Percentiles rank a stretch among this genome's conserved stretches.
These are phyloP conservation scores for Penicillium concentricum DNA, from an alignment of 2,329 filamentous ascomycete species.

Conservation along the genomic window DNA sequence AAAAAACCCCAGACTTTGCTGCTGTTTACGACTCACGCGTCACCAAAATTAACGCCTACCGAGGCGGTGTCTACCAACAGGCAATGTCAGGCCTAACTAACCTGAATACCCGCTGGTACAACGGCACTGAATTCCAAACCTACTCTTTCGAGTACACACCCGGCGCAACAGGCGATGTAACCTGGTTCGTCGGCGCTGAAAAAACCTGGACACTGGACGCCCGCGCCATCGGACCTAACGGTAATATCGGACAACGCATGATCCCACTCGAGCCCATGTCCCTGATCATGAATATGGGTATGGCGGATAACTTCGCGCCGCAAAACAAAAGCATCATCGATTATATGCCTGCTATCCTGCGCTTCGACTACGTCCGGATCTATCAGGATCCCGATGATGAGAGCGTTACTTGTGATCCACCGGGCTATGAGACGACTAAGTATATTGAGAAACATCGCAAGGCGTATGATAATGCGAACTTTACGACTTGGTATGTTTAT, in stretches of 20 bases:
- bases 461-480: slow-evolving; percentile 63
- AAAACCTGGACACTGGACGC: slow-evolving; percentile 64
- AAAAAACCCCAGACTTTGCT: slow-evolving; percentile 51
- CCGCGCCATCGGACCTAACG: slow-evolving; percentile 63
- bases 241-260: slow-evolving; percentile 65
- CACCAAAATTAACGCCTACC: slow-evolving; percentile 60
- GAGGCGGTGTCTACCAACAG: slow-evolving; percentile 63
- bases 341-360: slow-evolving; percentile 63
- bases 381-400: slow-evolving; percentile 63
- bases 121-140: slow-evolving; percentile 61
- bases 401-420: slow-evolving; percentile 66
- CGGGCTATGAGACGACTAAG: slow-evolving; percentile 63
- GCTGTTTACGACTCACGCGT: slow-evolving; percentile 63
- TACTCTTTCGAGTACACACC: slow-evolving; percentile 65
- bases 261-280: slow-evolving; percentile 68
- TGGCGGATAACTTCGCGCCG: slow-evolving; percentile 64
- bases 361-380: slow-evolving; percentile 68
- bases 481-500: slow-evolving; percentile 58
- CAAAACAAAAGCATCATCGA: slow-evolving; percentile 59
- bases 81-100: slow-evolving; percentile 61
- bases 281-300: slow-evolving; percentile 68
- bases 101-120: slow-evolving; percentile 66
- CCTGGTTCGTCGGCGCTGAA: slow-evolving; percentile 67
- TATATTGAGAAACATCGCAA: slow-evolving; percentile 64
- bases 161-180: slow-evolving; percentile 59